Base-by-base conservation (phyloP, 2,329 filamentous ascomycete species). In the Fusarium newnesense region DNA sequence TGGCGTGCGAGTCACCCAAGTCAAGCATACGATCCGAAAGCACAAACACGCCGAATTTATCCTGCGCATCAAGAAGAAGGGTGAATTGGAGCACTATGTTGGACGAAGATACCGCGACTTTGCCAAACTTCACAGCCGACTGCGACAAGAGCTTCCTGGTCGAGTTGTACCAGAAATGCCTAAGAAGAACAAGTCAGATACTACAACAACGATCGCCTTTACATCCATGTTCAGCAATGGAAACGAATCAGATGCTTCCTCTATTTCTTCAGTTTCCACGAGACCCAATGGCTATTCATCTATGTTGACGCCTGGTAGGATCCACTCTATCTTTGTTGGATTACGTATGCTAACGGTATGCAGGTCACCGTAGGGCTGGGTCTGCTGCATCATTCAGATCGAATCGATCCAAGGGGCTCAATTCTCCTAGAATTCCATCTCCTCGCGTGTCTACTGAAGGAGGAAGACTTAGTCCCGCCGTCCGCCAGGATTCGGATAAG, bases 11-110 rank as follows among this genome's bases (percentile, higher is more conserved):
- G 91, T 94, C 32, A 93, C 90, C 5, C 92, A 91, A 12, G 87
- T 95, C 59, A 97, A 96, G 86, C 91, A 95, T 78, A 97, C 94
- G 67, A 91, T 98, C 34, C 88, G 96, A 66, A 91, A 96, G 78
- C 96, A 98, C 81, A 94, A 95, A 77, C 96, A 98, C 85, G 94
- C 96, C 60, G 94, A 98, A 85, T 99, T 98, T 77, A 83, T 99
- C 52, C 87, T 99, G 67, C 90, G 96, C 16, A 93, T 98, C 36
- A 96, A 96, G 84, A 89, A 90, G 75, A 91, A 91, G 73, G 92
- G 91, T 30, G 89, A 94, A 74, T 84, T 91, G 21, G 95, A 97
- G 77, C 86, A 92, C 74, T 96, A 94, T 79, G 88, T 98, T 60
- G 94, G 92, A 21, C 90, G 95, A 67, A 89, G 96, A 75, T 99